Evolutionary conservation across 2,329 filamentous ascomycete species (phyloP).

Genomic region (Neoarthrinium moseri): DNA sequence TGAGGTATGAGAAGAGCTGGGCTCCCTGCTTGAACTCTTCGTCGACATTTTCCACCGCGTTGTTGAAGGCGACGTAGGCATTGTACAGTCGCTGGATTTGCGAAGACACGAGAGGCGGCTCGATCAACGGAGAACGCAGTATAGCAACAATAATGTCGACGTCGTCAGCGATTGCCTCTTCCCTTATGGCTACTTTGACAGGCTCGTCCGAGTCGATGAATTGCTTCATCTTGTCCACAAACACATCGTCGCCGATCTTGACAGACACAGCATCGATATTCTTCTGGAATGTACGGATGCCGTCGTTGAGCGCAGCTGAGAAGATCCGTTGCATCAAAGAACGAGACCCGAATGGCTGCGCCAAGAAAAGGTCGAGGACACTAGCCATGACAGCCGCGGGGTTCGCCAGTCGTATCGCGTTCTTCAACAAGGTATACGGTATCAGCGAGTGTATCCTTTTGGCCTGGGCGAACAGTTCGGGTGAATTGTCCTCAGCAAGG

Average conservation of each 20-base stretch:
- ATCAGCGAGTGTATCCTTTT: slow-evolving; percentile 94
- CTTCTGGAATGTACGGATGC: slow-evolving; percentile 81
- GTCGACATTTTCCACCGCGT: slow-evolving; percentile 86
- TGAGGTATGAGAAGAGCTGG: slow-evolving; percentile 89
- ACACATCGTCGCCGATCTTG: slow-evolving; percentile 78
- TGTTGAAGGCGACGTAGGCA: slow-evolving; percentile 94
- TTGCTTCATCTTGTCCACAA: slow-evolving; percentile 77
- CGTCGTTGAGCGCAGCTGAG: slow-evolving; percentile 84
- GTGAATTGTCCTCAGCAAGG: slow-evolving; percentile 95
- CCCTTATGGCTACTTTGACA: slow-evolving; percentile 70
- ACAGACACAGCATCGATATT: slow-evolving; percentile 75
- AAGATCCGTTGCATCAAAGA: slow-evolving; percentile 95
- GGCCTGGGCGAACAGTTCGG: slow-evolving; percentile 90
- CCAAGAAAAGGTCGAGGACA: slow-evolving; percentile 90
- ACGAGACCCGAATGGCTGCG: slow-evolving; percentile 87
- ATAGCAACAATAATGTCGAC: slow-evolving; percentile 86
- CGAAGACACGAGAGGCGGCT: slow-evolving; percentile 67
- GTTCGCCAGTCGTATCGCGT: slow-evolving; percentile 94
- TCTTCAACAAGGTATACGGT: slow-evolving; percentile 91
- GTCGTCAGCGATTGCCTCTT: slow-evolving; percentile 70
- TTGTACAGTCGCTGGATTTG: slow-evolving; percentile 89
- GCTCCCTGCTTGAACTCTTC: slow-evolving; percentile 86
- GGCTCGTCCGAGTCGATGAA: slow-evolving; percentile 76
- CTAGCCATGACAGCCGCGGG: slow-evolving; percentile 97
- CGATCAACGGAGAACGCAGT: slow-evolving; percentile 73